Percentiles rank a stretch among this genome's conserved stretches.
Evolutionary conservation across 306 rosid species (phyloP).

Genomic region (Potentilla sterilis): DNA sequence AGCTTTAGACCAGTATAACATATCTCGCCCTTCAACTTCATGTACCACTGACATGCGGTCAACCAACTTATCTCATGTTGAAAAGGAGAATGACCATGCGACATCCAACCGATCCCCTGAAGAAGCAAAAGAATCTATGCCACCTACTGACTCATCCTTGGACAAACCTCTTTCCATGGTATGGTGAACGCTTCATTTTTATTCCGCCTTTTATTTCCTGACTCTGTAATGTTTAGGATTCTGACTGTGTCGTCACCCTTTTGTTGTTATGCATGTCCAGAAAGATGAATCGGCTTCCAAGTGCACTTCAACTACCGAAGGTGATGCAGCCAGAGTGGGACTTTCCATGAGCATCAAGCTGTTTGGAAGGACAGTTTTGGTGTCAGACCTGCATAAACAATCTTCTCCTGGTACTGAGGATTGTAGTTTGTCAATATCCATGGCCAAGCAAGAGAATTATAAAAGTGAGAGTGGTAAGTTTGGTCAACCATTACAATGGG

Average conservation of each 20-base stretch:
- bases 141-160: constrained; percentile 33
- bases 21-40: constrained; percentile 64
- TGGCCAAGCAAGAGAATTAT: constrained; percentile 24
- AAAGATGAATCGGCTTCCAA: constrained; percentile 46
- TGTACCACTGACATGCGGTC: constrained; percentile 63
- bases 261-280: constrained; percentile 43
- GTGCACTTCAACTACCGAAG: constrained; percentile 27
- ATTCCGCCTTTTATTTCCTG: constrained; percentile 12
- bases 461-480: constrained; percentile 30
- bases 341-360: constrained; percentile 55
- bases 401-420: constrained; percentile 27
- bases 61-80: constrained; percentile 36
- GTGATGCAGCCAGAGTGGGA: constrained; percentile 26
- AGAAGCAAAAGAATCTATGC: constrained; percentile 39
- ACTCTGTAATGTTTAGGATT: background rate
- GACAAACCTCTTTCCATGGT: constrained; percentile 44
- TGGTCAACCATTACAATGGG: constrained; percentile 35
- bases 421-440: constrained; percentile 21
- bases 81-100: constrained; percentile 51
- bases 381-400: constrained; percentile 38
- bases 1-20: constrained; percentile 50
- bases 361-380: constrained; percentile 70
- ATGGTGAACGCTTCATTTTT: constrained; percentile 23
- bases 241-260: constrained; percentile 8
- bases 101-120: constrained; percentile 43